These are phyloP conservation scores for Xylaria sp. DNA, from an alignment of 2,329 filamentous ascomycete genomes.

Conservation along the genomic window DNA sequence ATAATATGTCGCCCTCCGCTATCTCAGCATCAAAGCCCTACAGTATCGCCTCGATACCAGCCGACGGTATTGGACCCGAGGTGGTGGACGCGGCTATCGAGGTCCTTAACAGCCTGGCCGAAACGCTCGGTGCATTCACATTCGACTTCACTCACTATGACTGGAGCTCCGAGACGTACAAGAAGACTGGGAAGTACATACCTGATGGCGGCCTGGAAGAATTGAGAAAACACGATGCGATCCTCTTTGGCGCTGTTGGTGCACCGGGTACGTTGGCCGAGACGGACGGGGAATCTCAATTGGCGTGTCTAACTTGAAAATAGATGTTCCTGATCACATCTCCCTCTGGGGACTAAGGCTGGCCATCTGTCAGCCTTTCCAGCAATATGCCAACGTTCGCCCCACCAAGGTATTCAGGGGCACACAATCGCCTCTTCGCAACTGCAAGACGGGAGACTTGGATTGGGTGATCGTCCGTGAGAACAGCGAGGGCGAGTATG, in stretches of 20 bases:
- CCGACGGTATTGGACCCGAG: constrained; percentile 68
- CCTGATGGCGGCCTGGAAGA: constrained; percentile 63
- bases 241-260: constrained; percentile 69
- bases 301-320: not conserved
- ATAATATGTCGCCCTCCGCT: constrained; percentile 31
- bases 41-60: constrained; percentile 65
- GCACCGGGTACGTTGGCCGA: constrained; percentile 51
- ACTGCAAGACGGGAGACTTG: constrained; percentile 55
- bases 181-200: constrained; percentile 69
- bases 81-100: constrained; percentile 66
- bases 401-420: constrained; percentile 67
- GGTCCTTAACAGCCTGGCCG: constrained; percentile 61
- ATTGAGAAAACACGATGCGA: constrained; percentile 57
- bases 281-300: not conserved
- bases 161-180: constrained; percentile 71
- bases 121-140: constrained; percentile 61
- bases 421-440: constrained; percentile 60
- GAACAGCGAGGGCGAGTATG: constrained; percentile 71
- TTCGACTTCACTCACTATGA: constrained; percentile 68
- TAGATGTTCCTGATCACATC: constrained; percentile 68
- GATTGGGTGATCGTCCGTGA: constrained; percentile 72
- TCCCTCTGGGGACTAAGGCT: constrained; percentile 69
- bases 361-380: constrained; percentile 67
- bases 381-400: constrained; percentile 71
- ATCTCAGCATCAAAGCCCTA: constrained; percentile 44